phyloP scores from a whole-genome alignment of 495 filamentous ascomycete genomes.

The Staphylotrichum longicolle region DNA sequence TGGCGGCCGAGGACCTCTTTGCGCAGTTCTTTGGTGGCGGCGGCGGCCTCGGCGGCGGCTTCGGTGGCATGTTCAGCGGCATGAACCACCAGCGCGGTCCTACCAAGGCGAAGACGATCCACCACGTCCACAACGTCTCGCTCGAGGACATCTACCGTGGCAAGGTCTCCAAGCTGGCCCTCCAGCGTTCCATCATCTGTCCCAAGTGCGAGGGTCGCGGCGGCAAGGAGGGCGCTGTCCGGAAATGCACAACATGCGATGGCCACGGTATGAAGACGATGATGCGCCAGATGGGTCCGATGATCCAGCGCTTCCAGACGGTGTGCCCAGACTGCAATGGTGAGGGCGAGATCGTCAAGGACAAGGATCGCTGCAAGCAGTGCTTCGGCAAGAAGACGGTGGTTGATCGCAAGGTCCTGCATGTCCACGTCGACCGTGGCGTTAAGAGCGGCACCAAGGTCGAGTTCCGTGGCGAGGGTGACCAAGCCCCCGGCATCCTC shows the following conservation, averaged over 20 bases:
- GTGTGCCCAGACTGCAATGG: constrained; percentile 97
- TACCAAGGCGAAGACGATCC: constrained; percentile 91
- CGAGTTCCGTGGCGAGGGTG: constrained; percentile 93
- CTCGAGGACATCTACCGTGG: constrained; percentile 97
- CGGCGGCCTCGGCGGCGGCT: constrained; percentile 69
- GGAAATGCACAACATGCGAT: constrained; percentile 84
- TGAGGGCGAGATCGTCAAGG: constrained; percentile 92
- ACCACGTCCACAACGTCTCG: constrained; percentile 96
- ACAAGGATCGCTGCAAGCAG: constrained; percentile 92
- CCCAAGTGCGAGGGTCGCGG: constrained; percentile 91
- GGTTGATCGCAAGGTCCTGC: constrained; percentile 95
- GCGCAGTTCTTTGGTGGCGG: constrained; percentile 95
- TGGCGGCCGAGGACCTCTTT: constrained; percentile 96
- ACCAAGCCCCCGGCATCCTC: constrained; percentile 89
- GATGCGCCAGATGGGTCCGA: constrained; percentile 99
- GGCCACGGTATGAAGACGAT: constrained; percentile 98
- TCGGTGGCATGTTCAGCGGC: constrained; percentile 80
- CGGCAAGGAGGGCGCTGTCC: constrained; percentile 95
- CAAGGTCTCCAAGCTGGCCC: constrained; percentile 93
- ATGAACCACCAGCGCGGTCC: constrained; percentile 73
- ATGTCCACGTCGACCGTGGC: constrained; percentile 95
- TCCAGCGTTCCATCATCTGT: constrained; percentile 98
- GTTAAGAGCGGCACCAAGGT: constrained; percentile 92
- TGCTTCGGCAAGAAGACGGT: constrained; percentile 97
- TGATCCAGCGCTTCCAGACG: constrained; percentile 99